Evolutionary conservation across 768 basidiomycete species (phyloP).

Genomic region (Mrakia gelida): DNA sequence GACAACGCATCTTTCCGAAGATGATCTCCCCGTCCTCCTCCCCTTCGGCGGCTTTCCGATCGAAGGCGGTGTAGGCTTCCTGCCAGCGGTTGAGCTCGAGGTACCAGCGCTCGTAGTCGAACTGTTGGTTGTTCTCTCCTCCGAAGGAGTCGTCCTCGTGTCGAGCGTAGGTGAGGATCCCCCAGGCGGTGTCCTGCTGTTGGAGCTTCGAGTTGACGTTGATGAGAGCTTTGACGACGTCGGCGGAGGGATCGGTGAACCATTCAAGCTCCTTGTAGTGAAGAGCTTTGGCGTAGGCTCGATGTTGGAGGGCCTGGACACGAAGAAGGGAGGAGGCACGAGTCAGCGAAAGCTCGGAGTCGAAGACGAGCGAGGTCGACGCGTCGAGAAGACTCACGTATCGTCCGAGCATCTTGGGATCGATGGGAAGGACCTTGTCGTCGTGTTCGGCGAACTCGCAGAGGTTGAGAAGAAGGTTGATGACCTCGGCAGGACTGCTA

Average conservation of each 20-base stretch:
- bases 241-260: constrained; percentile 82
- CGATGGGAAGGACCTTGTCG: constrained; percentile 89
- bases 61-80: constrained; percentile 74
- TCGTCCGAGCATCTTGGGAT: constrained; percentile 85
- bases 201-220: constrained; percentile 94
- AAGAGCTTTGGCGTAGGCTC: constrained; percentile 93
- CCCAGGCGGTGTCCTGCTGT: constrained; percentile 97
- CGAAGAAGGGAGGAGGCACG: neutral
- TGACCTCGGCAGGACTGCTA: constrained; percentile 75
- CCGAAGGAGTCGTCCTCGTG: constrained; percentile 53
- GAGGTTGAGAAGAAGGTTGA: constrained; percentile 83
- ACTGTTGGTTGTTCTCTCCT: constrained; percentile 61
- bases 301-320: constrained; percentile 70
- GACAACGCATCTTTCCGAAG: constrained; percentile 87
- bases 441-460: constrained; percentile 99
- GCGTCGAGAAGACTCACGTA: constrained; percentile 48
- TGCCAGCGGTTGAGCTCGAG: constrained; percentile 95
- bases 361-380: too few species aligned
- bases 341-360: neutral
- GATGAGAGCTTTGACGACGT: constrained; percentile 89
- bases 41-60: constrained; percentile 58
- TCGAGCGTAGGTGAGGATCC: constrained; percentile 81
- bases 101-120: constrained; percentile 88
- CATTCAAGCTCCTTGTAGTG: constrained; percentile 99
- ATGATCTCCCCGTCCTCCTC: constrained; percentile 49